Base-by-base conservation (phyloP, 495 filamentous ascomycete species). In the Paragyromitra xinjiangensis region DNA sequence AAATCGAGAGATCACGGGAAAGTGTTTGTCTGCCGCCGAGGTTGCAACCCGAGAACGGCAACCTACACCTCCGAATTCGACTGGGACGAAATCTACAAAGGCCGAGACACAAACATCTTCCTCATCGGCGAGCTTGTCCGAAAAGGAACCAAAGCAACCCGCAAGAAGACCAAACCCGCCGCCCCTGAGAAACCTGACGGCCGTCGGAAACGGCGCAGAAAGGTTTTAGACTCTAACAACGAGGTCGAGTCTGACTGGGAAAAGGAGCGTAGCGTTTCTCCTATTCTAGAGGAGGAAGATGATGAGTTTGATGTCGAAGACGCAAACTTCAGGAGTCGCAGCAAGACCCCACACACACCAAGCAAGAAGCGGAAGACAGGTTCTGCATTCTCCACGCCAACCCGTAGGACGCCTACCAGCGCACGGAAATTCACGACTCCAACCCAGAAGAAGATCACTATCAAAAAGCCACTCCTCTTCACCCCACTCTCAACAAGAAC, bases 401-500 rank as follows among this genome's bases (percentile, higher is more conserved):
- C 89, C 0, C 90, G 19, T 85, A 87, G 79, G 86, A 85, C 84
- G 84, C 84, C 83, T 86, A 80, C 81, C 90, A 85, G 48, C 85
- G 86, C 86, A 22, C 64, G 61, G 34, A 78, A 71, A 65, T 86
- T 89, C 62, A 89, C 87, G 0, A 95, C 95, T 0, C 94, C 92
- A 12, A 91, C 88, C 6, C 89, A 92, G 76, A 92, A 90, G 78
- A 91, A 89, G 66, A 91, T 98, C 63, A 84, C 93, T 16, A 86
- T 97, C 63, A 99, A 97, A 83, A 97, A 94, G 75, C 91, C 94
- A 5, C 89, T 99, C 50, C 94, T 98, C 83, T 98, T 98, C 83
- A 99, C 95, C 0, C 95, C 95, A 0, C 87, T 99, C 9, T 93
- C 93, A 2, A 98, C 94, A 29, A 90, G 96, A 48, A 85, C 92